Evolutionary conservation across 2,329 filamentous ascomycete genomes (phyloP).

Genomic region (Clarireedia homoeocarpa): DNA sequence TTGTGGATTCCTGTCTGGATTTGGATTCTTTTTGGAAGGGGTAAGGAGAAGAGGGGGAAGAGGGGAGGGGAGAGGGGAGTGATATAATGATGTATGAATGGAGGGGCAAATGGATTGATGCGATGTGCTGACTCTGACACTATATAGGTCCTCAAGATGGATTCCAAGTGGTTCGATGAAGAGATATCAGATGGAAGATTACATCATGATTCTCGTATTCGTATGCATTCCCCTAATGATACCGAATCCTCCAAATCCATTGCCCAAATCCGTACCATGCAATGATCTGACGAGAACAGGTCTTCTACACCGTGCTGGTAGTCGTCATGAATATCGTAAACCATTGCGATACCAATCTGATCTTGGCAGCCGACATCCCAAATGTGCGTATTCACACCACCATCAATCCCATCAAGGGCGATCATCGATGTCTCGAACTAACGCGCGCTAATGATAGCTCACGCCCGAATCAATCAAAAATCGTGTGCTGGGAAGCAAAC

Average conservation of each 20-base stretch:
- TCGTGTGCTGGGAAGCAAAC: constrained; percentile 44
- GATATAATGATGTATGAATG: too few species aligned
- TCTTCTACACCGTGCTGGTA: constrained; percentile 46
- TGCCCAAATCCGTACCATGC: background rate
- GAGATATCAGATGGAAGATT: constrained; percentile 47
- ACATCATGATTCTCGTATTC: constrained; percentile 45
- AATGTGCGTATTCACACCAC: constrained; percentile 4
- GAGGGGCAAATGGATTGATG: too few species aligned
- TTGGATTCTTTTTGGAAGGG: too few species aligned
- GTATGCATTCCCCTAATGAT: constrained; percentile 30
- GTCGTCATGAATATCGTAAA: constrained; percentile 47
- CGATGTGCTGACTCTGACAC: too few species aligned
- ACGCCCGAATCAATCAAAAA: constrained; percentile 32
- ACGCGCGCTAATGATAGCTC: constrained; percentile 25
- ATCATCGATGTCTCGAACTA: background rate
- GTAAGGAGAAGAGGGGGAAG: too few species aligned
- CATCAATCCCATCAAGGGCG: too few species aligned
- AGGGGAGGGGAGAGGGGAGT: too few species aligned
- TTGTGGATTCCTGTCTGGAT: background rate
- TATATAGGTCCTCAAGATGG: constrained; percentile 32
- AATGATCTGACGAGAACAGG: constrained; percentile 21
- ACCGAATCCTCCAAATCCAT: background rate
- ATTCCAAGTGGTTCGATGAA: constrained; percentile 37
- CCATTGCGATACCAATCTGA: constrained; percentile 51
- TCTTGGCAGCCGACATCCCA: constrained; percentile 39